Conservation (phyloP, 169 alveolate species). For the Neospora caninum region DNA sequence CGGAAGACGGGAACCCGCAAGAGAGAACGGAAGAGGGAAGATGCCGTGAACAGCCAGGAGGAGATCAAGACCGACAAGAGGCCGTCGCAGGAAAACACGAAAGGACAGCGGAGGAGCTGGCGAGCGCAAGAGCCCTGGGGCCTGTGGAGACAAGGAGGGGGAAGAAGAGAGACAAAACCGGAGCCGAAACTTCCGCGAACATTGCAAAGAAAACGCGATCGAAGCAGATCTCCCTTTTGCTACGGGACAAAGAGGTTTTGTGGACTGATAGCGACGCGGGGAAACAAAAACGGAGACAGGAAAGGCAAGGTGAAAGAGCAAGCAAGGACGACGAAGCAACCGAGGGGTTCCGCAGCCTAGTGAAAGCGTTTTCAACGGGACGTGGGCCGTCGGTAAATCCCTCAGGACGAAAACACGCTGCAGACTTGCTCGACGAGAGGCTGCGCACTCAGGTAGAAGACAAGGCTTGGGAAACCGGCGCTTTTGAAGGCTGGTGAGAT, state of each 20-base stretch:
- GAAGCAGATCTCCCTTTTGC: too few species aligned
- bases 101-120: too few species aligned
- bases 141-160: too few species aligned
- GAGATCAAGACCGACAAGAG: too few species aligned
- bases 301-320: not conserved
- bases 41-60: too few species aligned
- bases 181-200: too few species aligned
- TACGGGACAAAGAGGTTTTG: too few species aligned
- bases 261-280: too few species aligned
- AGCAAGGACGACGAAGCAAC: not conserved
- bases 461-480: constrained; percentile 15
- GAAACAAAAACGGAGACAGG: not conserved
- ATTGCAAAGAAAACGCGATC: too few species aligned
- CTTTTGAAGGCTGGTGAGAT: constrained; percentile 17
- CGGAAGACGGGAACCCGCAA: not conserved
- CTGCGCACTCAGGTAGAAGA: not conserved
- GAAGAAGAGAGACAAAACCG: too few species aligned
- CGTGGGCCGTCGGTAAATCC: not conserved
- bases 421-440: not conserved
- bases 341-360: not conserved
- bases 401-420: not conserved
- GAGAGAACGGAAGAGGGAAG: not conserved
- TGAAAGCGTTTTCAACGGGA: not conserved
- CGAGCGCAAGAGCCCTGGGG: too few species aligned
- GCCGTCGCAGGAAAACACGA: too few species aligned